A percentile compares a stretch with the other conserved stretches of the same genome.
These are phyloP conservation scores for Neonectria hederae DNA, from an alignment of 2,329 filamentous ascomycete species.

Conservation along the genomic window DNA sequence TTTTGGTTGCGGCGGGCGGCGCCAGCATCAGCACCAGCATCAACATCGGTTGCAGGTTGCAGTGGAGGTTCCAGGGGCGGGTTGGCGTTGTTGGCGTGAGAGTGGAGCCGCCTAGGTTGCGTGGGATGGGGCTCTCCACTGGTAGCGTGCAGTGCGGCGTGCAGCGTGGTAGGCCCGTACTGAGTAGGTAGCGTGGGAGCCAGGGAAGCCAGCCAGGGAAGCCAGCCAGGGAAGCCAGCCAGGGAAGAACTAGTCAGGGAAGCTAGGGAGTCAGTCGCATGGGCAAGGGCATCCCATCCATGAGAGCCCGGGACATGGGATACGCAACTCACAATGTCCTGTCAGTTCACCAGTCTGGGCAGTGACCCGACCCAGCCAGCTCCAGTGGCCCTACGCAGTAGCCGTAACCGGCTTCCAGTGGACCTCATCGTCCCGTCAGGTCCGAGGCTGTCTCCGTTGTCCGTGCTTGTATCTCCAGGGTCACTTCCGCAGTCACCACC, in stretches of 20 bases:
- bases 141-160: not conserved
- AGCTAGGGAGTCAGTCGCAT: not conserved
- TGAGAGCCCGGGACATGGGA: too few species aligned
- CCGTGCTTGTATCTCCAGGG: not conserved
- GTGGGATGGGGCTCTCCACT: slow-evolving; percentile 2
- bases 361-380: too few species aligned
- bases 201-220: too few species aligned
- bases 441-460: too few species aligned
- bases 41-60: slow-evolving; percentile 24
- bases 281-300: too few species aligned
- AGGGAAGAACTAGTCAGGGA: too few species aligned
- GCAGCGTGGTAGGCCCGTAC: slow-evolving; percentile 4
- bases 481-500: not conserved
- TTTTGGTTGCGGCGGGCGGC: slow-evolving; percentile 19
- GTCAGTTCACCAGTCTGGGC: too few species aligned
- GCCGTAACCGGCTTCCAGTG: slow-evolving; percentile 17
- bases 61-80: slow-evolving; percentile 27
- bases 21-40: too few species aligned
- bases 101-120: slow-evolving; percentile 23
- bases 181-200: not conserved
- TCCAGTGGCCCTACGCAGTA: not conserved
- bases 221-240: too few species aligned
- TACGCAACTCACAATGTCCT: not conserved
- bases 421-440: not conserved
- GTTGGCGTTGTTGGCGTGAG: slow-evolving; percentile 35